Percentiles rank a stretch among this genome's conserved stretches.
phyloP scores from a whole-genome alignment of 2,329 filamentous ascomycete genomes.

The Fusarium zealandicum region DNA sequence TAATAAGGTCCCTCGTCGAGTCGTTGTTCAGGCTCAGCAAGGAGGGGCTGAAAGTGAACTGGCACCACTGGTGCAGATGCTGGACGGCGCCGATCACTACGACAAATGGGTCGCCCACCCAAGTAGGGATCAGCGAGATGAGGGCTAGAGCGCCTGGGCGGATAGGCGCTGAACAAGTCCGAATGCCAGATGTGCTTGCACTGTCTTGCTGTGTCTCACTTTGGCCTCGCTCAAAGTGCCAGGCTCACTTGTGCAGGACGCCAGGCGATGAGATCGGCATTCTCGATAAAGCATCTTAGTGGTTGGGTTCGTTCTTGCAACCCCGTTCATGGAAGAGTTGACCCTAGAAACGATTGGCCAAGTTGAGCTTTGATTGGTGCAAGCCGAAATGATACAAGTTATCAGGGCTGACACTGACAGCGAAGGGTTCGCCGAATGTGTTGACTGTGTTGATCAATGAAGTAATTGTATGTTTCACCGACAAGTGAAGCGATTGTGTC shows the following conservation, averaged over 20 bases:
- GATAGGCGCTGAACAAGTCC: slow-evolving; percentile 33
- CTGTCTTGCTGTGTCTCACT: slow-evolving; percentile 33
- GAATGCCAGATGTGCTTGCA: slow-evolving; percentile 27
- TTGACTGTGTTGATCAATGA: slow-evolving; percentile 4
- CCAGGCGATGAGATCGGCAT: slow-evolving; percentile 39
- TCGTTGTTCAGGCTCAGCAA: slow-evolving; percentile 6
- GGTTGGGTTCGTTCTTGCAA: slow-evolving; percentile 23
- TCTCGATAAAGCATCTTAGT: slow-evolving; percentile 26
- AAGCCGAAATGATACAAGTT: slow-evolving; percentile 17
- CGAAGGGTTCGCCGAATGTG: slow-evolving; percentile 22
- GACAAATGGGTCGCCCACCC: slow-evolving; percentile 25
- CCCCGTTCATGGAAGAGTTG: slow-evolving; percentile 1
- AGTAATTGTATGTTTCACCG: slow-evolving; percentile 8
- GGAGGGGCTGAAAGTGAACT: slow-evolving; percentile 38
- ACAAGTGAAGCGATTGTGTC: too few species aligned
- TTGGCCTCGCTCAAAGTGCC: slow-evolving; percentile 30
- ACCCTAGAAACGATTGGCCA: neutral
- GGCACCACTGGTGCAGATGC: slow-evolving; percentile 41
- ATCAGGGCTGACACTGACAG: slow-evolving; percentile 27
- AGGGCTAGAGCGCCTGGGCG: slow-evolving; percentile 27
- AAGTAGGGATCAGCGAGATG: slow-evolving; percentile 24
- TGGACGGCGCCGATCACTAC: slow-evolving; percentile 39
- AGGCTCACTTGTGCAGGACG: slow-evolving; percentile 32
- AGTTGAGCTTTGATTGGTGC: slow-evolving; percentile 31
- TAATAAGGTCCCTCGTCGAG: slow-evolving; percentile 31